A percentile compares a stretch with the other conserved stretches of the same genome.
phyloP scores from a whole-genome alignment of 352 stramenopile genomes.

The Phytophthora brassicae region DNA sequence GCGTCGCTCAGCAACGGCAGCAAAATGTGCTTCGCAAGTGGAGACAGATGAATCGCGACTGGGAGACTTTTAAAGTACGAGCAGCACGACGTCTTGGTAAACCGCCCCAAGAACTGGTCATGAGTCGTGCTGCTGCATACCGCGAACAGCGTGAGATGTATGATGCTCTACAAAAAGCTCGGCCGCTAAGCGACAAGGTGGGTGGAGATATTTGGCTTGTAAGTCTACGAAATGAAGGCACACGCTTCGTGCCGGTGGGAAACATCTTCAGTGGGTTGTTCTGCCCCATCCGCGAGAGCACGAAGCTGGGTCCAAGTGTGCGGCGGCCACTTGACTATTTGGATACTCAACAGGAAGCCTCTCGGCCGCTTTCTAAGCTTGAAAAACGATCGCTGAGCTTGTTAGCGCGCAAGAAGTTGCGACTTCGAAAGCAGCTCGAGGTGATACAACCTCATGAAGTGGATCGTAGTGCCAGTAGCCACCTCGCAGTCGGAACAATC shows the following conservation, averaged over 20 bases:
- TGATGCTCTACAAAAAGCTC: conserved; percentile 86
- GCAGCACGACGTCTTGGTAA: conserved; percentile 67
- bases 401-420: conserved; percentile 61
- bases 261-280: conserved; percentile 94
- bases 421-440: conserved; percentile 69
- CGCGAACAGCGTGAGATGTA: conserved; percentile 91
- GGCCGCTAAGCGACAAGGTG: conserved; percentile 86
- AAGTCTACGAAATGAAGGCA: conserved; percentile 82
- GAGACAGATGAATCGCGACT: conserved; percentile 68
- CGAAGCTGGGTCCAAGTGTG: conserved; percentile 50
- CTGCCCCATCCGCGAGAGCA: conserved; percentile 83
- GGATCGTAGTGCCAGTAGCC: conserved; percentile 45
- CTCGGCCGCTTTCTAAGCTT: conserved; percentile 37
- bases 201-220: conserved; percentile 90
- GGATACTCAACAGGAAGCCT: conserved; percentile 5
- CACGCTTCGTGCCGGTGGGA: conserved; percentile 86
- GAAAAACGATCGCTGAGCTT: conserved; percentile 58
- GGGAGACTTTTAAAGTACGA: conserved; percentile 67
- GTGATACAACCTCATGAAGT: conserved; percentile 67
- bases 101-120: conserved; percentile 75
- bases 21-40: conserved; percentile 72
- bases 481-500: conserved; percentile 51
- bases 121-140: conserved; percentile 82
- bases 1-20: conserved; percentile 61
- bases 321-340: conserved; percentile 65